Evolutionary conservation across 495 filamentous ascomycete species (phyloP), one percentile per base, ranked within the genome.

Genomic region (Aspergillus funiculosus): DNA sequence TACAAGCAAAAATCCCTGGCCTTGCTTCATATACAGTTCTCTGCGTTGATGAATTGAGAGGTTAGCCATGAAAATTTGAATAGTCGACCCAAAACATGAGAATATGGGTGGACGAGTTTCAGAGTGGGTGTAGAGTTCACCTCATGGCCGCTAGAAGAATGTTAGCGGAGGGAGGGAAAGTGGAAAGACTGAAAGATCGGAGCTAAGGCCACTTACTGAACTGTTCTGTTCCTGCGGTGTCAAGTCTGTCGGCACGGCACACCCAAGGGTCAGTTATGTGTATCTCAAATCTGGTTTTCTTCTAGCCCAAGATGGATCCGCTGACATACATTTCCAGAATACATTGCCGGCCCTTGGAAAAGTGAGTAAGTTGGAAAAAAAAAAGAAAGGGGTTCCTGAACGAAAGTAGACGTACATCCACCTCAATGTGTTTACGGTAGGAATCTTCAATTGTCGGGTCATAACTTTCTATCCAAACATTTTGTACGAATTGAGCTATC

Each of bases 361-460:
- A 28, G 44, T 71, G 31, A 72, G 53, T 36, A 56, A 46, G 49
- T 21, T 8, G 17, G 8, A 27, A 20, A 37, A 26, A 15, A 19
- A 13, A 11, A 31, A 31, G 37, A 20, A 8, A 31, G 31, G 17
- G 11, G n/a, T n/a, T n/a, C n/a, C n/a, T n/a, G n/a, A n/a, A n/a
- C n/a, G 9, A 36, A 26, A 79, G 77, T 65, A 10, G 11, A 66
- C 68, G 62, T 69, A 97, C 91, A 78, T 97, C 92, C 47, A 98
- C 89, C 53, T 91, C 81, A 29, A 95, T 83, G 53, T 91, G 86
- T 59, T 95, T 96, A 36, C 89, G 76, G 65, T 97, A 98, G 31
- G 92, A 95, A 68, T 98, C 89, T 68, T 98, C 92, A 59, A 98
- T 97, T 6, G 92, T 98, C 3, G 92, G 92, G 66, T 98, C 92